These are phyloP conservation scores for Penstemon eatonii DNA, from an alignment of 257 asterid species.

Conservation along the genomic window DNA sequence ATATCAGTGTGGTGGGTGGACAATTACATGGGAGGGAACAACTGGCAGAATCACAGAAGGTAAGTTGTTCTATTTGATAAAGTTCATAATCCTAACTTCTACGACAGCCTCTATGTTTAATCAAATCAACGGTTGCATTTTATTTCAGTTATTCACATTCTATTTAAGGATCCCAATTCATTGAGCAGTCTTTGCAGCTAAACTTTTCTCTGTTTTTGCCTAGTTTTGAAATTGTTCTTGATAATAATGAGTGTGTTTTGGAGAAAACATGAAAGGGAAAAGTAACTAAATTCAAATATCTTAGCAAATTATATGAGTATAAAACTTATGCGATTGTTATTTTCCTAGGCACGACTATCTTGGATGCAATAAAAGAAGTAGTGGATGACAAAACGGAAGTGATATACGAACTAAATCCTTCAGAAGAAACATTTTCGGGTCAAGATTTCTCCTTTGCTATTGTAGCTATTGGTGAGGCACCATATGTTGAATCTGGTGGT, in stretches of 20 bases:
- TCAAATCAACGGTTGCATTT: neutral
- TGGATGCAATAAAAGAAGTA: slow-evolving; percentile 73
- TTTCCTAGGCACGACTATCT: slow-evolving; percentile 68
- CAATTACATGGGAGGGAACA: slow-evolving; percentile 81
- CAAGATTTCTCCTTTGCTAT: slow-evolving; percentile 64
- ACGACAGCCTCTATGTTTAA: neutral
- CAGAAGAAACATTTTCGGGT: slow-evolving; percentile 52
- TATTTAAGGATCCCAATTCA: slow-evolving; percentile 2
- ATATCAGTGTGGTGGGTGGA: slow-evolving; percentile 98
- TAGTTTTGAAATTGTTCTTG: neutral
- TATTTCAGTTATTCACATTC: neutral
- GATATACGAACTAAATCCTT: slow-evolving; percentile 59
- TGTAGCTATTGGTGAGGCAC: slow-evolving; percentile 77
- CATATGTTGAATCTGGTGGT: slow-evolving; percentile 79
- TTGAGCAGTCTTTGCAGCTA: slow-evolving; percentile 5
- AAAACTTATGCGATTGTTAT: slow-evolving; percentile 18
- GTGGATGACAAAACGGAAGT: slow-evolving; percentile 60
- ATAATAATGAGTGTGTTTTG: neutral
- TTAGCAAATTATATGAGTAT: neutral
- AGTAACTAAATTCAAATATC: neutral
- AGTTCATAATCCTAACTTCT: slow-evolving; percentile 1
- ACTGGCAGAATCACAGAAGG: slow-evolving; percentile 90
- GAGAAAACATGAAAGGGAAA: neutral
- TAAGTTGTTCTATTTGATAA: slow-evolving; percentile 27
- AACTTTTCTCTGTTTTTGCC: neutral